A percentile compares a stretch with the other conserved stretches of the same genome.
phyloP scores from a whole-genome alignment of 2,329 filamentous ascomycete genomes.

The Calonectria pseudoreteaudii region DNA sequence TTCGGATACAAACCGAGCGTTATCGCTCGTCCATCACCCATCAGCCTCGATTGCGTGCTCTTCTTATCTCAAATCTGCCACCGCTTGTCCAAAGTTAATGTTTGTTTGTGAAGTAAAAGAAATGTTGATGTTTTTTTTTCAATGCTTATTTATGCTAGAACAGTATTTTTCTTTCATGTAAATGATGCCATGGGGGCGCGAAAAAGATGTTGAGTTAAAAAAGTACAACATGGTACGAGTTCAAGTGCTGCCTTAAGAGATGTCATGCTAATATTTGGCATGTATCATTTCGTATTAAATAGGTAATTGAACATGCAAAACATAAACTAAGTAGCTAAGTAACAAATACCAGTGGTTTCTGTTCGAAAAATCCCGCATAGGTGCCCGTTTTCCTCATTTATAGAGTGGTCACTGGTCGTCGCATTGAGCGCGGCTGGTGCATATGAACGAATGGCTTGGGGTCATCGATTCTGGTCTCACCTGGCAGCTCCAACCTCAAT shows the following conservation, averaged over 20 bases:
- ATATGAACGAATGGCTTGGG: not conserved
- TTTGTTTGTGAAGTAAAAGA: too few relatives aligned
- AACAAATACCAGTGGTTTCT: not conserved
- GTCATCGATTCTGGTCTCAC: not conserved
- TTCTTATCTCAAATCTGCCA: too few relatives aligned
- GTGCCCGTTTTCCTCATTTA: not conserved
- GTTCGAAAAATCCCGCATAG: not conserved
- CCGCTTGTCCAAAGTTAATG: too few relatives aligned
- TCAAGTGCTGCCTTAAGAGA: not conserved
- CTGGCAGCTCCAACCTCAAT: conserved; percentile 15
- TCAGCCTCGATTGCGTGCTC: too few relatives aligned
- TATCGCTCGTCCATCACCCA: too few relatives aligned
- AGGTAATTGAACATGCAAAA: not conserved
- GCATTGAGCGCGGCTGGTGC: not conserved
- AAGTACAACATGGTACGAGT: not conserved
- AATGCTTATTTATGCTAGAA: too few relatives aligned
- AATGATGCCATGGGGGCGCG: not conserved
- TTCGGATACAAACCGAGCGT: too few relatives aligned
- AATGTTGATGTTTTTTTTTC: too few relatives aligned
- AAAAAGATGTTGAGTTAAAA: not conserved
- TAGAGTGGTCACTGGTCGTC: not conserved
- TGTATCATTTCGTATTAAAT: not conserved
- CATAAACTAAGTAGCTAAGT: not conserved
- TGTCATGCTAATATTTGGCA: not conserved
- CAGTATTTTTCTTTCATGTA: not conserved